Conservation (phyloP, 1,139 yeast genomes). For the Geotrichum klebahnii region DNA sequence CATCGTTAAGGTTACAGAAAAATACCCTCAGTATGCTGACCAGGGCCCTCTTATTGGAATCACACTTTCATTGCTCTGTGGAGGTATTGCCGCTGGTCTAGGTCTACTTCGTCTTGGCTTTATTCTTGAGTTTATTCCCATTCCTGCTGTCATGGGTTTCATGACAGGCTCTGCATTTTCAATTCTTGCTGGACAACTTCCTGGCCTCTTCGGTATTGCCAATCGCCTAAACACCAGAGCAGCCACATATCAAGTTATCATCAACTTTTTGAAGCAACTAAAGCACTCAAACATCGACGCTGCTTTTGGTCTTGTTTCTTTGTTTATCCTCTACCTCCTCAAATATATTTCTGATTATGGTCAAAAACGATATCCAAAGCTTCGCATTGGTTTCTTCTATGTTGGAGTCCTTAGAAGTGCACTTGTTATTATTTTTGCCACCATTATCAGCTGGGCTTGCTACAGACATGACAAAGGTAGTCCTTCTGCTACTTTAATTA, state of each 20-base stretch:
- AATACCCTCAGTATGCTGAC: constrained; percentile 44
- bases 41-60: constrained; percentile 62
- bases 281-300: constrained; percentile 70
- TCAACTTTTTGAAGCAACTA: constrained; percentile 68
- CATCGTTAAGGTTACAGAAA: constrained; percentile 57
- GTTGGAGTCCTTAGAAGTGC: constrained; percentile 76
- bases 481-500: constrained; percentile 59
- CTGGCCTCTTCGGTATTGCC: constrained; percentile 73
- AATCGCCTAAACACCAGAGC: constrained; percentile 65
- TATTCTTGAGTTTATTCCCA: constrained; percentile 79
- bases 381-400: constrained; percentile 60
- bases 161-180: constrained; percentile 91
- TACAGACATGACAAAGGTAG: constrained; percentile 43
- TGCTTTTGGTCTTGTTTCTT: constrained; percentile 77
- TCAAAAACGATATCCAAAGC: constrained; percentile 62
- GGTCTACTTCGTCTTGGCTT: constrained; percentile 85
- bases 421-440: constrained; percentile 71
- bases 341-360: constrained; percentile 49
- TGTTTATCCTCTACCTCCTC: constrained; percentile 54
- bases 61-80: constrained; percentile 72
- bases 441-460: constrained; percentile 65
- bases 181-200: constrained; percentile 80
- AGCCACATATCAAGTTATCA: constrained; percentile 64
- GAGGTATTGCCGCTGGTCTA: constrained; percentile 74
- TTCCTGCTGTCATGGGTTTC: constrained; percentile 91